These are phyloP conservation scores for Reticulascus tulasneorum DNA, from an alignment of 2,329 filamentous ascomycete species.

Conservation along the genomic window DNA sequence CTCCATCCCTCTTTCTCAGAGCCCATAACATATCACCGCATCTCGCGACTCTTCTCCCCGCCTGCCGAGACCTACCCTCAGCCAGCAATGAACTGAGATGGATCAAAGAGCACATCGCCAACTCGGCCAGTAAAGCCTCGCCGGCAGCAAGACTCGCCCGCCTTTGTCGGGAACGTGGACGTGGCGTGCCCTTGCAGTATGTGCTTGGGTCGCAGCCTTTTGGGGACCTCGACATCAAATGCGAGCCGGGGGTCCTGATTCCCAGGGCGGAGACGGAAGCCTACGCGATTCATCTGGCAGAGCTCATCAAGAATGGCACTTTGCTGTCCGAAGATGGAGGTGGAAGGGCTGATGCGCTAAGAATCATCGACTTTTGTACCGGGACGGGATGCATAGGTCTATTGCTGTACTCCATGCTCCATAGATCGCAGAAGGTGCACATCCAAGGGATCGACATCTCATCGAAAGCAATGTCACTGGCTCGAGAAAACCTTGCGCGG, in stretches of 20 bases:
- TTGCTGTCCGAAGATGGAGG: constrained; percentile 2
- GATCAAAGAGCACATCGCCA: constrained; percentile 59
- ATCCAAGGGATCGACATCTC: constrained; percentile 76
- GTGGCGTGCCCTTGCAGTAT: constrained; percentile 81
- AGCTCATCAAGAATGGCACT: constrained; percentile 26
- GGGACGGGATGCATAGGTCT: constrained; percentile 89
- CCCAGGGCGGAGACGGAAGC: constrained; percentile 76
- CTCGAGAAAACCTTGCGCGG: constrained; percentile 56
- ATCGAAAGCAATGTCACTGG: constrained; percentile 57
- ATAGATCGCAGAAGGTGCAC: constrained; percentile 35
- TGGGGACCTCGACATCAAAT: constrained; percentile 74
- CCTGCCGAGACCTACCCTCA: constrained; percentile 59
- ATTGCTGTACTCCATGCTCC: constrained; percentile 63
- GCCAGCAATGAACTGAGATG: constrained; percentile 69
- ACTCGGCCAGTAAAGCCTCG: constrained; percentile 13
- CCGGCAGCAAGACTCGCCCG: constrained; percentile 13
- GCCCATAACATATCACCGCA: constrained; percentile 52
- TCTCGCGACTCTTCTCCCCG: constrained; percentile 57
- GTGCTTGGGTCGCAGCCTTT: constrained; percentile 86
- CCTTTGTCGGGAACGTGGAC: constrained; percentile 46
- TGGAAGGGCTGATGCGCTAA: constrained; percentile 38
- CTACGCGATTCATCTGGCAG: constrained; percentile 55
- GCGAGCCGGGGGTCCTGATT: constrained; percentile 75
- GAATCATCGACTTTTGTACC: constrained; percentile 80
- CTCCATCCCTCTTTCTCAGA: constrained; percentile 51